These are phyloP conservation scores for Hypoxylon sp. DNA, from an alignment of 2,329 filamentous ascomycete genomes.

Conservation along the genomic window DNA sequence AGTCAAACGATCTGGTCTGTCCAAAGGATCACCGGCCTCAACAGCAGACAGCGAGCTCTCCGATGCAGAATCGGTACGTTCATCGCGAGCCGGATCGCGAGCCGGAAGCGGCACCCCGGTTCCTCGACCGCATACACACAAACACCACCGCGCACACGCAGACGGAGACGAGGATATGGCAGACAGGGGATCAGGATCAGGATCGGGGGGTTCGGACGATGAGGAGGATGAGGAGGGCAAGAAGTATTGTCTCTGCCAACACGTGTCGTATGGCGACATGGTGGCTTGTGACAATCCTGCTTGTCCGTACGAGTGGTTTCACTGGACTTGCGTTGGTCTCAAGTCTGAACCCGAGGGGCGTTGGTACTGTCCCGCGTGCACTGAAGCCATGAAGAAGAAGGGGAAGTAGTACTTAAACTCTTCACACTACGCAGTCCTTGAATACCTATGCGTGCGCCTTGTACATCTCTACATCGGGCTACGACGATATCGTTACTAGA, in stretches of 20 bases:
- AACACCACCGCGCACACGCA: conserved; percentile 22
- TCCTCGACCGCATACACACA: conserved; percentile 38
- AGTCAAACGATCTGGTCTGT: conserved; percentile 63
- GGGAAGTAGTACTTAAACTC: conserved; percentile 43
- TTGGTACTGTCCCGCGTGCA: conserved; percentile 73
- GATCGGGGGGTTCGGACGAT: conserved; percentile 60
- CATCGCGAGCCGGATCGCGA: conserved; percentile 56
- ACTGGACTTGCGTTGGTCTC: conserved; percentile 78
- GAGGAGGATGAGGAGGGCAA: conserved; percentile 79
- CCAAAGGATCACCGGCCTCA: conserved; percentile 69
- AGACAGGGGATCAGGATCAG: conserved; percentile 48
- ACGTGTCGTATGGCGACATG: conserved; percentile 87
- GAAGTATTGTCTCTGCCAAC: conserved; percentile 85
- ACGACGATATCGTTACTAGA: too few relatives aligned
- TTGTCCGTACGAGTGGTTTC: conserved; percentile 87
- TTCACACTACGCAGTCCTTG: too few relatives aligned
- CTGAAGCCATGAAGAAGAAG: conserved; percentile 60
- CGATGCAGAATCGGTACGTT: conserved; percentile 65
- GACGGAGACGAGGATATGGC: conserved; percentile 45
- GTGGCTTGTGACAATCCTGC: conserved; percentile 86
- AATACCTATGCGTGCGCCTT: too few relatives aligned
- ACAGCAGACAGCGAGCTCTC: conserved; percentile 72
- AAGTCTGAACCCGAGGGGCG: conserved; percentile 73
- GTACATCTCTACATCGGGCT: too few relatives aligned
- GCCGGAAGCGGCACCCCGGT: conserved; percentile 51